Evolutionary conservation across 768 basidiomycete genomes (phyloP), one percentile per base, ranked within the genome.

Genomic region (Hypholoma sublateritium): DNA sequence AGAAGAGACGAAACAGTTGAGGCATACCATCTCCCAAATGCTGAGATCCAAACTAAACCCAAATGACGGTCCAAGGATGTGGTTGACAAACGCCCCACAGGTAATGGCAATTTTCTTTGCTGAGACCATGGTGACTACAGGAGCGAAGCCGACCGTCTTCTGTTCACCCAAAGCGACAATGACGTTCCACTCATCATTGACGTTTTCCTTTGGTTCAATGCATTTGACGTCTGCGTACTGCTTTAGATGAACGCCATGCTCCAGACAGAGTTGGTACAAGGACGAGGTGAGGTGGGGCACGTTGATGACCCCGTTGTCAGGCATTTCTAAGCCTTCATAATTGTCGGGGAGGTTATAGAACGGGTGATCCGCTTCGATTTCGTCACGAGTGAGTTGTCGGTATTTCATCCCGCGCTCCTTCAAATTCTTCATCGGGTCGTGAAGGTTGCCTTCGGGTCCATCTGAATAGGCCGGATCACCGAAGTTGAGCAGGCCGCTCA

Each of bases 261-360:
- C 37, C 6, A 25, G 14, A 22, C 50, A 50, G 17, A 50, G 36
- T 16, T 25, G 19, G 24, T 50, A 50, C 37, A 41, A 25, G 2
- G 50, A 50, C 14, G 36, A 36, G 3, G 21, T 50, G 35, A 50
- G 36, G 6, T 37, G 50, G 7, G 50, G 50, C 4, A 50, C 21
- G 22, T 50, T 50, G 50, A 50, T 50, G 13, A 50, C 50, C 1
- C 50, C 50, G 7, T 50, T 50, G 6, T 50, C 36, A 9, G 50
- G 50, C 35, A 50, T 50, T 22, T 50, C 50, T 2, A 50, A 35
- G 22, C 50, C 50, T 2, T 37, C 24, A 19, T 50, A 50, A 37
- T 50, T 25, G 36, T 41, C 37, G 12, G 50, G 50, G 1, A 50
- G 50, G 50, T 50, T 50, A 37, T 50, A 50, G 50, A 50, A 50